Base-by-base conservation (phyloP, 2,329 filamentous ascomycete genomes). In the Neurospora sp. region DNA sequence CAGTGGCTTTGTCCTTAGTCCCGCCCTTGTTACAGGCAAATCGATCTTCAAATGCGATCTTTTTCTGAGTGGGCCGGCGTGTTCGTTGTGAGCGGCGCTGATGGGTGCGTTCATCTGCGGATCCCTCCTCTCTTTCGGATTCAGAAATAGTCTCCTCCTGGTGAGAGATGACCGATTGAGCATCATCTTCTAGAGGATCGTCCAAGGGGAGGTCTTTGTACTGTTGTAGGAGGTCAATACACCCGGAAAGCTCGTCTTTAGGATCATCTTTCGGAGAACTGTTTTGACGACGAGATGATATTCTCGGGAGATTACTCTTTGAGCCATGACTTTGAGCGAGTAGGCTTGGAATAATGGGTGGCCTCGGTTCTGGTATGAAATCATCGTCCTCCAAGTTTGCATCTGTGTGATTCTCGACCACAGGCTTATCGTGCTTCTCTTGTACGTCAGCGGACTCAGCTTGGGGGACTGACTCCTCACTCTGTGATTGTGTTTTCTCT, bases 181-280 rank as follows among this genome's bases (percentile, higher is more conserved):
- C n/a, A 67, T 79, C 76, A n/a, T 83, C 80, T 2, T 83, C 81
- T 7, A 84, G 83, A 3, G 87, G 84, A 38, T 78, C 76, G 70
- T 86, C 85, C 5, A 89, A 75, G 1, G 86, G 86, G 39, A 93
- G 80, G 70, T 90, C 81, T 71, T 86, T 85, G 39, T 87, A 84
- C 69, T 86, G 82, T 74, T 86, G 87, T 66, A 89, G 83, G 75
- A 90, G 83, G 39, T 85, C 80, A 70, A 96, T 93, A 69, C 87
- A 86, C 42, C 86, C 81, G 39, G 90, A 86, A 9, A 95, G 81
- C 38, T 86, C 87, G 74, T 92, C 89, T 39, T 73, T 72, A n/a
- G 66, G 40, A 10, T 52, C 52, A 1, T 38, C 67, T 40, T 68
- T 23, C 6, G 67, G 33, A 10, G 15, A 13, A 7, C 15, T 8